Evolutionary conservation across 176 grass and related monocot genomes (phyloP).

Genomic region (Echinochloa phyllopogon): DNA sequence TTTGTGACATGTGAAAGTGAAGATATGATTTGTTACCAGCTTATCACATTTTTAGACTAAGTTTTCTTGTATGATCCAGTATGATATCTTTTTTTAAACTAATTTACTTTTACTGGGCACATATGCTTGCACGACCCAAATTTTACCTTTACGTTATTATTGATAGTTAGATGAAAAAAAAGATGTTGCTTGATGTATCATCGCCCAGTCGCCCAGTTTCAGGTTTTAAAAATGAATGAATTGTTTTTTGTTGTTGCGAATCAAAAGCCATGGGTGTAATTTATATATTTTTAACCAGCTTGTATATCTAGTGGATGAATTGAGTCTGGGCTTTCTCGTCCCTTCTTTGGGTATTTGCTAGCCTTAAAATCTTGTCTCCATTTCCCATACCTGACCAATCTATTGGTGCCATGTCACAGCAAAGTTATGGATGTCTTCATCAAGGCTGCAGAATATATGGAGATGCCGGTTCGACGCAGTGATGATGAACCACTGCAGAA

Average conservation of each 20-base stretch:
- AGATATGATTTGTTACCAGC: neutral
- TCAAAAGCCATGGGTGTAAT: neutral
- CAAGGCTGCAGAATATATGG: slow-evolving; percentile 97
- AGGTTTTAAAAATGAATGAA: neutral
- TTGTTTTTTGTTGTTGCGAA: neutral
- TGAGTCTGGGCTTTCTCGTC: neutral
- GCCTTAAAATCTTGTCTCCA: neutral
- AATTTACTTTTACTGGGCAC: neutral
- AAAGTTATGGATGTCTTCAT: slow-evolving; percentile 99
- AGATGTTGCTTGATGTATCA: neutral
- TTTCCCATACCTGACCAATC: slow-evolving; percentile 33
- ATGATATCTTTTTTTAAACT: neutral
- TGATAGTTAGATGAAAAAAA: neutral
- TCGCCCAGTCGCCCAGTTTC: neutral
- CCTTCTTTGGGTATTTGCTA: slow-evolving; percentile 10
- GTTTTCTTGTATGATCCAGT: neutral
- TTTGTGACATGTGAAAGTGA: neutral
- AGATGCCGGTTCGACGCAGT: slow-evolving; percentile 94
- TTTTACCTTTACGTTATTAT: neutral
- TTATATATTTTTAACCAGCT: slow-evolving; percentile 1
- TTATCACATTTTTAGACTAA: neutral
- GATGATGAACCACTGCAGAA: slow-evolving; percentile 98
- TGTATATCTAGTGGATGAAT: slow-evolving; percentile 22
- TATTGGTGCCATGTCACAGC: slow-evolving; percentile 54
- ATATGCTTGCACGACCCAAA: neutral